Conservation (phyloP, 2,329 filamentous ascomycete species). For the Pseudogymnoascus sp. region DNA sequence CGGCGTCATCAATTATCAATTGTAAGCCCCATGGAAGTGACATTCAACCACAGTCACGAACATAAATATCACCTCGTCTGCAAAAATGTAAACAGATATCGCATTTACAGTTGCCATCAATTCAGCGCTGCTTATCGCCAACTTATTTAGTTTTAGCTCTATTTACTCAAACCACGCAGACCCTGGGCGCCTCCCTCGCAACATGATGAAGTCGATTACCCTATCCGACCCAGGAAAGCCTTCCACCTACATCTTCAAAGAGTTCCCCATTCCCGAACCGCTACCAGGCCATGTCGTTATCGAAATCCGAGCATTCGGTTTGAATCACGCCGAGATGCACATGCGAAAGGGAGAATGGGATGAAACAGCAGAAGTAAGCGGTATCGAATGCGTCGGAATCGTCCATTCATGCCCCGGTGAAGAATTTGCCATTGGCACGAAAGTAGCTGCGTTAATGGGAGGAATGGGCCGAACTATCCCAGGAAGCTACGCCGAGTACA, state of each 20-base stretch:
- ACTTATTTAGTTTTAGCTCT: no score
- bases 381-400: slow-evolving; percentile 22
- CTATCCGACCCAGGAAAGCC: slow-evolving; percentile 19
- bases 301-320: slow-evolving; percentile 34
- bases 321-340: slow-evolving; percentile 28
- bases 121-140: background rate
- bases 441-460: slow-evolving; percentile 21
- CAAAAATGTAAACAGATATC: background rate
- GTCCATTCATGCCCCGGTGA: slow-evolving; percentile 17
- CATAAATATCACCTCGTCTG: background rate
- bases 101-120: background rate
- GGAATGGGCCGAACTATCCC: slow-evolving; percentile 18
- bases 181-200: background rate
- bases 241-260: slow-evolving; percentile 17
- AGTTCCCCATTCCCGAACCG: slow-evolving; percentile 36
- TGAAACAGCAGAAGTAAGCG: slow-evolving; percentile 18
- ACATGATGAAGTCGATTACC: slow-evolving; percentile 32
- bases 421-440: slow-evolving; percentile 16
- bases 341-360: slow-evolving; percentile 15
- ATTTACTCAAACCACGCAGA: background rate
- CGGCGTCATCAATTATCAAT: background rate
- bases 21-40: no score
- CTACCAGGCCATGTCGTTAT: slow-evolving; percentile 33
- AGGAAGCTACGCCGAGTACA: slow-evolving; percentile 24
- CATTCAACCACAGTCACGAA: no score